Conservation (phyloP, 768 basidiomycete species). For the Dentipellis fragilis region DNA sequence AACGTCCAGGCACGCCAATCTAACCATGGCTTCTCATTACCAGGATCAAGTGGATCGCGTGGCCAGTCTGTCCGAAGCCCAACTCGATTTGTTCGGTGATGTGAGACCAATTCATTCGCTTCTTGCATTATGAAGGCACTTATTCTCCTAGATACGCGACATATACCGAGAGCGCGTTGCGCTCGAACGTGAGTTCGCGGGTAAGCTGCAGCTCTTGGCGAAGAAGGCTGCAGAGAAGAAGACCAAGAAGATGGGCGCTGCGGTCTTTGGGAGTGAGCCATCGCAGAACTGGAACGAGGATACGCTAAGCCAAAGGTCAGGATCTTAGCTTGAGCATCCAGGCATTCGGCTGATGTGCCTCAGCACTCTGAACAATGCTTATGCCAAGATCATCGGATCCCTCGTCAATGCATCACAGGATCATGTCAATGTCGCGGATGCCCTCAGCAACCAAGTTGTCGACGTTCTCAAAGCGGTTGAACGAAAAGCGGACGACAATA, state of each 20-base stretch:
- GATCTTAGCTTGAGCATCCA: too few relatives aligned
- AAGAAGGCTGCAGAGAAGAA: conserved; percentile 69
- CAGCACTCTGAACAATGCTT: conserved; percentile 69
- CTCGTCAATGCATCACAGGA: conserved; percentile 54
- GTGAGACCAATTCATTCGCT: conserved; percentile 3
- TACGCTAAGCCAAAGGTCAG: conserved; percentile 46
- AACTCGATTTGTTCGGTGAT: conserved; percentile 9
- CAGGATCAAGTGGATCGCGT: conserved; percentile 14
- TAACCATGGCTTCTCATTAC: not conserved
- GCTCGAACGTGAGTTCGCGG: conserved; percentile 73
- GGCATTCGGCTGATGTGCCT: not conserved
- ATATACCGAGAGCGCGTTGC: conserved; percentile 54
- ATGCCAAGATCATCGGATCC: conserved; percentile 54
- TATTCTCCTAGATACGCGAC: conserved; percentile 50
- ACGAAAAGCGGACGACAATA: conserved; percentile 51
- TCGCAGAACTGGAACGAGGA: conserved; percentile 49
- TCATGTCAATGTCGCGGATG: conserved; percentile 58
- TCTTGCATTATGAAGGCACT: not conserved
- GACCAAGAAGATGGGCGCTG: conserved; percentile 37
- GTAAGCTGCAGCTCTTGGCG: conserved; percentile 53
- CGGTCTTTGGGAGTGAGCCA: conserved; percentile 61
- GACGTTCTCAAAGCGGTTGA: conserved; percentile 54
- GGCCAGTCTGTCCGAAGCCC: conserved; percentile 15
- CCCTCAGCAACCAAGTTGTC: conserved; percentile 45
- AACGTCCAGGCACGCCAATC: not conserved